Percentiles rank a stretch among this genome's conserved stretches.
Evolutionary conservation across 805 yeast species (phyloP).

Genomic region (Jamesozyma gamospora): DNA sequence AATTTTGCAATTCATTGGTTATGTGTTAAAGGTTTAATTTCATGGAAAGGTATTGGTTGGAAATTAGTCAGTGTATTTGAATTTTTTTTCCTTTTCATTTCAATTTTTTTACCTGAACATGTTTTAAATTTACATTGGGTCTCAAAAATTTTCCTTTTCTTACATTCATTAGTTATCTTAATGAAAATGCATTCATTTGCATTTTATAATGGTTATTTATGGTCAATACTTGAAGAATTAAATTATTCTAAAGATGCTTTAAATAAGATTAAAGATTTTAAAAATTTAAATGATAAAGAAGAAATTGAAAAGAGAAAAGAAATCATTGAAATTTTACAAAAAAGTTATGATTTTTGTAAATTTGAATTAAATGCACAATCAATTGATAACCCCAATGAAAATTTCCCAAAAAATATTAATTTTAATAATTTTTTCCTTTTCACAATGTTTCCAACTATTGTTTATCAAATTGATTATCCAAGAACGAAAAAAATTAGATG

Average conservation of each 20-base stretch:
- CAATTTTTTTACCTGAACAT: slow-evolving; percentile 42
- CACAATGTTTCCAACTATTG: slow-evolving; percentile 83
- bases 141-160: slow-evolving; percentile 70
- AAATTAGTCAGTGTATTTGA: slow-evolving; percentile 49
- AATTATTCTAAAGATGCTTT: slow-evolving; percentile 38
- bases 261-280: slow-evolving; percentile 30
- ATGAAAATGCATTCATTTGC: slow-evolving; percentile 96
- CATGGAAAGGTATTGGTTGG: slow-evolving; percentile 63
- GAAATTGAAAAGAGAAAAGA: too few species aligned
- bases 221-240: slow-evolving; percentile 51
- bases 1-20: slow-evolving; percentile 49
- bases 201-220: slow-evolving; percentile 83
- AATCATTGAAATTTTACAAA: slow-evolving; percentile 30
- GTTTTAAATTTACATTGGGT: slow-evolving; percentile 67
- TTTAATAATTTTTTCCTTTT: slow-evolving; percentile 58
- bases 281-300: too few species aligned
- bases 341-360: slow-evolving; percentile 56
- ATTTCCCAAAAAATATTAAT: slow-evolving; percentile 68
- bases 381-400: neutral
- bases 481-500: slow-evolving; percentile 61
- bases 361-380: slow-evolving; percentile 62
- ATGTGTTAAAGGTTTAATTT: slow-evolving; percentile 35
- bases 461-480: slow-evolving; percentile 76
- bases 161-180: slow-evolving; percentile 76
- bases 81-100: slow-evolving; percentile 40